Evolutionary conservation across 257 asterid species (phyloP).

Genomic region (Petunia secreta): DNA sequence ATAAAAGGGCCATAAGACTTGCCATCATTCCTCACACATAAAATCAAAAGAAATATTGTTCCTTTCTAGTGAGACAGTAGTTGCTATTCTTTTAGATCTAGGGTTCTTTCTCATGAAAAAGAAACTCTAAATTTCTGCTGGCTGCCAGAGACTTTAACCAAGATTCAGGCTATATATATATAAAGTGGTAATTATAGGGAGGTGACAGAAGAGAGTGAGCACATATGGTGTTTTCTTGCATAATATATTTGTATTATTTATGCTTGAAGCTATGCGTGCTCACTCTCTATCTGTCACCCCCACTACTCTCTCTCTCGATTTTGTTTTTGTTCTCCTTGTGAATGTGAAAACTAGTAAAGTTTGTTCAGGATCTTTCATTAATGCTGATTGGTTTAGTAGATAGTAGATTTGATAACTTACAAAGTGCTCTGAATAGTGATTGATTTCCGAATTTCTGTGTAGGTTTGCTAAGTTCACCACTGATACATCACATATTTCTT

Average conservation of each 20-base stretch:
- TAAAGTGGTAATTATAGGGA: conserved; percentile 47
- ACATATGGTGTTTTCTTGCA: conserved; percentile 87
- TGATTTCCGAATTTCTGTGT: too few species aligned
- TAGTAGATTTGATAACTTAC: not conserved
- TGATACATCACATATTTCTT: too few species aligned
- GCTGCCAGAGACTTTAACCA: too few species aligned
- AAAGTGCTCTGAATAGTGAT: not conserved
- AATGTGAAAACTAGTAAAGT: not conserved
- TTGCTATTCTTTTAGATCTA: too few species aligned
- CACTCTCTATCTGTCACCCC: conserved; percentile 87
- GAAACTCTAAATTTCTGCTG: too few species aligned
- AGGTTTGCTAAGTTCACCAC: too few species aligned
- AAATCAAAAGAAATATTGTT: conserved; percentile 13
- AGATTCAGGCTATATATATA: too few species aligned
- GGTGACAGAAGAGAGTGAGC: conserved; percentile 98
- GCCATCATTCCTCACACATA: conserved; percentile 2
- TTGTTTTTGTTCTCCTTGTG: not conserved
- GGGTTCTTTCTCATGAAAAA: too few species aligned
- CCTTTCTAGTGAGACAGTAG: not conserved
- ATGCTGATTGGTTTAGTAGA: not conserved
- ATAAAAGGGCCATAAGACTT: not conserved
- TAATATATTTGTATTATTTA: conserved; percentile 25
- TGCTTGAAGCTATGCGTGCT: conserved; percentile 87
- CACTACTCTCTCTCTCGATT: conserved; percentile 38
- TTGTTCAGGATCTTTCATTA: not conserved